phyloP scores from a whole-genome alignment of 176 grass and related monocot species.

The Carex scoparia region DNA sequence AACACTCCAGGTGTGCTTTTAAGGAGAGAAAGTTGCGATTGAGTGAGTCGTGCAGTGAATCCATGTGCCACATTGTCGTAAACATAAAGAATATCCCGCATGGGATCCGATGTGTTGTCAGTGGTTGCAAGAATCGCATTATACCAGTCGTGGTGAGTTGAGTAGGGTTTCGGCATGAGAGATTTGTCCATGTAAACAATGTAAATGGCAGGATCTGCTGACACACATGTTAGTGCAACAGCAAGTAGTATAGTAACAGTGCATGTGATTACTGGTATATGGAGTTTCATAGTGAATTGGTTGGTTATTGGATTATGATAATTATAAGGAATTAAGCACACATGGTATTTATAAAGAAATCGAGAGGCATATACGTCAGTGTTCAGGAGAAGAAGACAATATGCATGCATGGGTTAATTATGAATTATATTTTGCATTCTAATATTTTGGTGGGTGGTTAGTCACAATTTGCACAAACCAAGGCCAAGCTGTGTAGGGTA shows the following conservation, averaged over 20 bases:
- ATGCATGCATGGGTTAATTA: neutral
- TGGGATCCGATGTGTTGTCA: neutral
- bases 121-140: slow-evolving; percentile 33
- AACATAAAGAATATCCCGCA: slow-evolving; percentile 41
- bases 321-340: neutral
- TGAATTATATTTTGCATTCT: slow-evolving; percentile 3
- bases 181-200: slow-evolving; percentile 92
- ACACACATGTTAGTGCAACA: neutral
- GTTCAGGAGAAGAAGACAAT: neutral
- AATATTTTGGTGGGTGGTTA: slow-evolving; percentile 9
- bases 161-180: slow-evolving; percentile 53
- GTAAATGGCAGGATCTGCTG: slow-evolving; percentile 30
- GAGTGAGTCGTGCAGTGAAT: slow-evolving; percentile 38
- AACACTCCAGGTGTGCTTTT: slow-evolving; percentile 43
- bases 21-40: slow-evolving; percentile 33
- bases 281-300: slow-evolving; percentile 12
- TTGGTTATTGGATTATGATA: neutral
- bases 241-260: neutral
- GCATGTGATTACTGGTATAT: neutral
- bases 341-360: slow-evolving; percentile 8
- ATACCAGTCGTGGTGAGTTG: slow-evolving; percentile 54
- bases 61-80: slow-evolving; percentile 69
- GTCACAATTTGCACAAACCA: slow-evolving; percentile 5
- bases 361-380: neutral
- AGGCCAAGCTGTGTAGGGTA: slow-evolving; percentile 11